These are phyloP conservation scores for Pythium guiyangense DNA, from an alignment of 352 stramenopile species.

Conservation along the genomic window DNA sequence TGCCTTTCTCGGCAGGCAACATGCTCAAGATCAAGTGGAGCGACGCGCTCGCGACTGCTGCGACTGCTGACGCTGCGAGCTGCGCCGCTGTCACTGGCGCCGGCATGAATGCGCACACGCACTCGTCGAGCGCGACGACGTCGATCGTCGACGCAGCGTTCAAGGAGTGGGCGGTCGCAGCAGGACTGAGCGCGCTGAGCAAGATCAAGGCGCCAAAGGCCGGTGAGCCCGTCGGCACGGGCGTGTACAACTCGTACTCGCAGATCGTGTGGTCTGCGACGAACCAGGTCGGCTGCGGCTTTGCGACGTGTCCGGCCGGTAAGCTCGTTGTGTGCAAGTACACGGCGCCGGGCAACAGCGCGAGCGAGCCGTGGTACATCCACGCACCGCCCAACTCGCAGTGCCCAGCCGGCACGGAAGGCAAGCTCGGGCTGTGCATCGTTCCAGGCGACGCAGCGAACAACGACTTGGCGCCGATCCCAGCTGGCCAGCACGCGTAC, in stretches of 20 bases:
- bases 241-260: slow-evolving; percentile 72
- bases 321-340: slow-evolving; percentile 63
- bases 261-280: slow-evolving; percentile 67
- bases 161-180: slow-evolving; percentile 53
- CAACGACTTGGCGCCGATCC: slow-evolving; percentile 48
- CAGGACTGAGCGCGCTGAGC: slow-evolving; percentile 38
- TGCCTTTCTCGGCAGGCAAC: slow-evolving; percentile 56
- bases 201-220: slow-evolving; percentile 38
- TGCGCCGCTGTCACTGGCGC: slow-evolving; percentile 28
- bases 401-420: slow-evolving; percentile 46
- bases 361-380: slow-evolving; percentile 49
- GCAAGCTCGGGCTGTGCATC: slow-evolving; percentile 40
- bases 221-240: slow-evolving; percentile 44
- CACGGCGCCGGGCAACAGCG: slow-evolving; percentile 46
- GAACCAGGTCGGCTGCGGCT: slow-evolving; percentile 58
- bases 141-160: slow-evolving; percentile 51
- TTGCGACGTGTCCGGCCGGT: slow-evolving; percentile 29
- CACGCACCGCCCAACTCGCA: slow-evolving; percentile 39
- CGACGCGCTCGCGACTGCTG: slow-evolving; percentile 31
- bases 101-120: slow-evolving; percentile 46
- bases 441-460: slow-evolving; percentile 42
- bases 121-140: slow-evolving; percentile 17
- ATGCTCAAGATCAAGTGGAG: slow-evolving; percentile 72
- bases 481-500: slow-evolving; percentile 49
- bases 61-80: slow-evolving; percentile 28